Base-by-base conservation (phyloP, 768 basidiomycete species). In the Asterophora parasitica region DNA sequence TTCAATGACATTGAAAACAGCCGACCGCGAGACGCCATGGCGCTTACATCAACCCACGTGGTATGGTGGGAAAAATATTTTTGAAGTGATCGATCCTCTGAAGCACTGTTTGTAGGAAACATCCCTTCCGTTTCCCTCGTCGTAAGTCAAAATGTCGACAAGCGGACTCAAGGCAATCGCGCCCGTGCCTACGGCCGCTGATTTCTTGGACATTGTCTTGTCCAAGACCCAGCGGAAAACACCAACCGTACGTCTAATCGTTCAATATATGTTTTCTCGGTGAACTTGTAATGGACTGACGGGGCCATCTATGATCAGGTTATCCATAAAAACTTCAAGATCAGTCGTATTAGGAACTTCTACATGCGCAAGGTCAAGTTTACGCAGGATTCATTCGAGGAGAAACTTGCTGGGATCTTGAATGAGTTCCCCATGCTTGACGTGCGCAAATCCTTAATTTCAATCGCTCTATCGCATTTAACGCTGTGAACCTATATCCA, bases 281-380 rank as follows among this genome's bases (percentile, higher is more conserved):
- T 30, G 20, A 23, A 23, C 23, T 12, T 23, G 3, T 19, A 39
- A 36, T 26, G 3, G 23, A 37, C 49, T 42, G 36, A 42, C 34
- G 16, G 23, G 23, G 23, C 6, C 23, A 12, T 42, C 7, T 28
- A 10, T 28, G 33, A 53, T 26, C 58, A 92, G 90, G 92, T 94
- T 57, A 97, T 98, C 64, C 96, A 97, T 71, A 97, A 96, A 77
- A 97, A 97, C 76, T 97, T 96, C 77, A 97, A 99, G 75, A 99
- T 99, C 68, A 93, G 92, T 56, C 87, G 95, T 57, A 98, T 98
- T 71, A 82, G 95, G 53, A 92, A 92, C 60, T 92, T 92, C 63
- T 96, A 99, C 69, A 97, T 98, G 95, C 84, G 95, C 65, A 99
- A 99, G 69, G 95, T 99, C 71, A 98, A 95, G 69, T 98, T 96